Base-by-base conservation (phyloP, 2,329 filamentous ascomycete genomes). In the Myrmaecium sp. region DNA sequence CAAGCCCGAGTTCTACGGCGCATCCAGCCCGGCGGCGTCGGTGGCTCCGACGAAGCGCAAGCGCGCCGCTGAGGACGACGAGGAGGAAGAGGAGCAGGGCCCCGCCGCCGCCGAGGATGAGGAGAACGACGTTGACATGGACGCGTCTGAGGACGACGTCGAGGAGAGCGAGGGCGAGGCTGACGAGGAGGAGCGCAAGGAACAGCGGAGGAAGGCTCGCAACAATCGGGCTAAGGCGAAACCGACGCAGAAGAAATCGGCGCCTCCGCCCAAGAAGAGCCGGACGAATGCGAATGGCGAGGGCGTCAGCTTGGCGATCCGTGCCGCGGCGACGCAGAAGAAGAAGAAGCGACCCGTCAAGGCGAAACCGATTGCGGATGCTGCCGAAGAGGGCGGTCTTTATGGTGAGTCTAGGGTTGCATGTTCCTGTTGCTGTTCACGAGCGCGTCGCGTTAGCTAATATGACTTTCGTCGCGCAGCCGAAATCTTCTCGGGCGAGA, bases 401-500 rank as follows among this genome's bases (percentile, higher is more conserved):
- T 75, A 68, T 41, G 65, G 64, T 68, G 42, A 27, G 36, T 17
- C 21, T 26, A 13, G 17, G 16, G 18, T 20, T 29, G 21, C 21
- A 21, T 28, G n/a, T 22, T 26, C 4, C 7, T 15, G 22, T 20
- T 17, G 8, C 9, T 15, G 3, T 28, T 16, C 14, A 23, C 14
- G 25, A 22, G 19, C 13, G 11, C 25, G 20, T 20, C 16, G 17
- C n/a, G 11, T 6, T 20, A 23, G 34, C 43, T 54, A 31, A 53
- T 31, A 14, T 36, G 18, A 27, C 15, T 26, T 13, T 36, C 26
- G 23, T 25, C 21, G 30, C 17, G 25, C 27, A 69, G 67, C 62
- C 35, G 66, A 74, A 38, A 59, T 74, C 10, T 74, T 74, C 42
- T 62, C 60, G 17, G 57, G 59, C 34, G 60, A 54, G 26, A 58